phyloP scores from a whole-genome alignment of 176 grass and related monocot genomes.

The Miscanthus lutarioriparius region DNA sequence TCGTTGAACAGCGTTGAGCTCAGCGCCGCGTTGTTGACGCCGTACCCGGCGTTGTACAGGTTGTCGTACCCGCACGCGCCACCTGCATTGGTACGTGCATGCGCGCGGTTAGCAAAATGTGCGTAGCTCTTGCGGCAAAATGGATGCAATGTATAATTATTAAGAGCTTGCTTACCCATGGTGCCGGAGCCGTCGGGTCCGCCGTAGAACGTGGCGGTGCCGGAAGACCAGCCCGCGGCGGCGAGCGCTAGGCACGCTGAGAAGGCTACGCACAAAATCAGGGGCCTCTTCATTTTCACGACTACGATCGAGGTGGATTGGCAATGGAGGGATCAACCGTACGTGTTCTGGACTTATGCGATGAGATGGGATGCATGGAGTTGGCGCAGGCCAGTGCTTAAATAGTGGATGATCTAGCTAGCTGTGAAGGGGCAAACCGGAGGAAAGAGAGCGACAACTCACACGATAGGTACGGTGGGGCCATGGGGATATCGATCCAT shows the following conservation, averaged over 20 bases:
- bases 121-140: too few species aligned
- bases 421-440: too few species aligned
- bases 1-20: too few species aligned
- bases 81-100: slow-evolving; percentile 25
- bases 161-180: slow-evolving; percentile 29
- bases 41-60: slow-evolving; percentile 37
- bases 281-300: neutral
- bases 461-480: too few species aligned
- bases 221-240: neutral
- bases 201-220: slow-evolving; percentile 61
- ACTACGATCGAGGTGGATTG: neutral
- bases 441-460: too few species aligned
- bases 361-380: neutral
- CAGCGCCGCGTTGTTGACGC: neutral
- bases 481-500: too few species aligned
- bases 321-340: neutral
- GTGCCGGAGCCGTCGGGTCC: slow-evolving; percentile 48
- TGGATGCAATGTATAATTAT: neutral
- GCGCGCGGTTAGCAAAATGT: neutral
- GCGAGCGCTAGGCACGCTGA: neutral
- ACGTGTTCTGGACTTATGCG: neutral
- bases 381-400: too few species aligned
- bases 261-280: neutral
- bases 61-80: slow-evolving; percentile 88
- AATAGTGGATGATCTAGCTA: too few species aligned